These are phyloP conservation scores for Sphagnurus paluster DNA, from an alignment of 1,284 basidiomycete species.

Conservation along the genomic window DNA sequence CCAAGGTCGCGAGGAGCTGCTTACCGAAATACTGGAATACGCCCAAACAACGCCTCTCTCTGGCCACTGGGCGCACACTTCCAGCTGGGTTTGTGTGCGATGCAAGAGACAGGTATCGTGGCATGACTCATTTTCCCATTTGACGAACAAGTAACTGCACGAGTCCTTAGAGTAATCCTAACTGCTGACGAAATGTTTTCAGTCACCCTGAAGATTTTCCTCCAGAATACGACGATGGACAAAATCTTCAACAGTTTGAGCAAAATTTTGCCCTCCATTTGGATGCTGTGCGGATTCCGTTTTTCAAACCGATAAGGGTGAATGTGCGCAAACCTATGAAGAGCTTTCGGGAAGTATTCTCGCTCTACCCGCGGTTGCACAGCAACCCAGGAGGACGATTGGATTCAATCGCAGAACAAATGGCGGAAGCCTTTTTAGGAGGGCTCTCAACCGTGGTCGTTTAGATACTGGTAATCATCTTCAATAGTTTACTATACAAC, in stretches of 20 bases:
- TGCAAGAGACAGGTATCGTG: slow-evolving; percentile 9
- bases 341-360: slow-evolving; percentile 3
- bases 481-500: no score
- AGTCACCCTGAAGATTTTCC: slow-evolving; percentile 8
- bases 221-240: neutral
- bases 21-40: slow-evolving; percentile 6
- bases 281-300: neutral
- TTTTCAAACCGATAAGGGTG: slow-evolving; percentile 1
- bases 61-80: neutral
- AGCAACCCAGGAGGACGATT: neutral
- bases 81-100: slow-evolving; percentile 8
- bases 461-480: no score
- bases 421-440: slow-evolving; percentile 1
- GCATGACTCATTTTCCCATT: slow-evolving; percentile 3
- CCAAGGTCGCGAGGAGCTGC: neutral
- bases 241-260: neutral
- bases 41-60: slow-evolving; percentile 8
- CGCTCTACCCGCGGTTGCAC: neutral
- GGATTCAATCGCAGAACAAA: neutral
- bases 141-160: neutral
- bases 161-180: neutral
- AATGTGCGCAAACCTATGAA: neutral
- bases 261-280: slow-evolving; percentile 5
- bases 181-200: neutral
- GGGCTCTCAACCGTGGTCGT: neutral